These are phyloP conservation scores for Aquilaria yunnanensis DNA, from an alignment of 345 rosid species.

Conservation along the genomic window DNA sequence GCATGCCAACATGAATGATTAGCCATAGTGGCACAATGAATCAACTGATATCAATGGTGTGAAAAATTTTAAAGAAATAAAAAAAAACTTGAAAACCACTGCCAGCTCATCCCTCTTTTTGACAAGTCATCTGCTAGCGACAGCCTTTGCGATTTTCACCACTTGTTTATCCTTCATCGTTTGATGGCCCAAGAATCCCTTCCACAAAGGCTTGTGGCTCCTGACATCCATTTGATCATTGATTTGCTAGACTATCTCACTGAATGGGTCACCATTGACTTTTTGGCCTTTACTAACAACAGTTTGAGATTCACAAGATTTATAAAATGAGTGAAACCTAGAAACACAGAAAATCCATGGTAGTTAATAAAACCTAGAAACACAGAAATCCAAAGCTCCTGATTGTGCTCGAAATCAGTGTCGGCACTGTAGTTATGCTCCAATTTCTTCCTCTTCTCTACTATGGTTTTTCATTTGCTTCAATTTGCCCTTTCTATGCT, in stretches of 20 bases:
- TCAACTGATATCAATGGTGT: no score
- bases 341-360: not conserved
- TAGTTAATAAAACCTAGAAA: not conserved
- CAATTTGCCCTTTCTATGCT: no score
- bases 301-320: not conserved
- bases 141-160: not conserved
- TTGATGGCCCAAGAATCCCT: not conserved
- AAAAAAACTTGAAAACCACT: no score
- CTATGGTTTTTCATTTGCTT: no score
- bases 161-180: not conserved
- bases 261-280: not conserved
- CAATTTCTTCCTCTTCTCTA: no score
- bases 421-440: not conserved
- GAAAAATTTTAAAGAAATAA: no score
- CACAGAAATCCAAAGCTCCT: not conserved
- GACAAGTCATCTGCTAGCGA: no score
- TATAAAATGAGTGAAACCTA: not conserved
- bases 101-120: no score
- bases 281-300: not conserved
- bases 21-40: no score
- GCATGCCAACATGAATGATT: no score
- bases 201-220: not conserved
- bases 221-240: not conserved
- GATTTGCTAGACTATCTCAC: not conserved
- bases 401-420: not conserved